Evolutionary conservation across 2,329 filamentous ascomycete genomes (phyloP).

Genomic region (Trichoderma oligosporum): DNA sequence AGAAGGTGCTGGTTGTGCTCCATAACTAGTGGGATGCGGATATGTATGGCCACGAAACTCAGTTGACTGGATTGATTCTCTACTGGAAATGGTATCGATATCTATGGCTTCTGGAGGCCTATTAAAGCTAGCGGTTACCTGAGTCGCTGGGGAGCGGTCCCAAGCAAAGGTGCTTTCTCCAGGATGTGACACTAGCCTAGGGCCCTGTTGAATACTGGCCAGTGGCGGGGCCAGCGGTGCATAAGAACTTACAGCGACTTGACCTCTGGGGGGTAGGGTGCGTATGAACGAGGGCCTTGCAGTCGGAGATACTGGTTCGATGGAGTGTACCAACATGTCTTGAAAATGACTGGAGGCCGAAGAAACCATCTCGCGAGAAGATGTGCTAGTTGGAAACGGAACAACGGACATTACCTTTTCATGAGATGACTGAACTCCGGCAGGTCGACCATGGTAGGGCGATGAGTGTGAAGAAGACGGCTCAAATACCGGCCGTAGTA

Average conservation of each 20-base stretch:
- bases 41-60: slow-evolving; percentile 1
- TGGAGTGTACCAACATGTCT: slow-evolving; percentile 46
- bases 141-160: slow-evolving; percentile 7
- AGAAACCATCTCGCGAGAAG: slow-evolving; percentile 29
- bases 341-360: slow-evolving; percentile 27
- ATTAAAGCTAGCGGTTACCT: background rate
- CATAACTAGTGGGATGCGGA: slow-evolving; percentile 2
- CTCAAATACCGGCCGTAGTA: slow-evolving; percentile 7
- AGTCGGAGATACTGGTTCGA: slow-evolving; percentile 42
- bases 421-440: slow-evolving; percentile 18
- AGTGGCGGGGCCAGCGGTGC: slow-evolving; percentile 19
- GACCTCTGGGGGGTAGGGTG: slow-evolving; percentile 30
- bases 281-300: slow-evolving; percentile 37
- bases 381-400: slow-evolving; percentile 20
- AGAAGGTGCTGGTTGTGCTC: background rate
- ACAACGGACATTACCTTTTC: slow-evolving; percentile 30
- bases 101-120: background rate
- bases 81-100: slow-evolving; percentile 13
- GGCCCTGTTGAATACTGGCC: slow-evolving; percentile 22
- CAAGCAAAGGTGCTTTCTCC: slow-evolving; percentile 21
- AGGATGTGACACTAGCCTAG: slow-evolving; percentile 24
- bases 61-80: slow-evolving; percentile 2
- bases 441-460: background rate
- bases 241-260: slow-evolving; percentile 24
- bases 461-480: slow-evolving; percentile 13